Conservation (phyloP, 225 moss, liverwort and hornwort genomes). For the Polytrichum formosum region DNA sequence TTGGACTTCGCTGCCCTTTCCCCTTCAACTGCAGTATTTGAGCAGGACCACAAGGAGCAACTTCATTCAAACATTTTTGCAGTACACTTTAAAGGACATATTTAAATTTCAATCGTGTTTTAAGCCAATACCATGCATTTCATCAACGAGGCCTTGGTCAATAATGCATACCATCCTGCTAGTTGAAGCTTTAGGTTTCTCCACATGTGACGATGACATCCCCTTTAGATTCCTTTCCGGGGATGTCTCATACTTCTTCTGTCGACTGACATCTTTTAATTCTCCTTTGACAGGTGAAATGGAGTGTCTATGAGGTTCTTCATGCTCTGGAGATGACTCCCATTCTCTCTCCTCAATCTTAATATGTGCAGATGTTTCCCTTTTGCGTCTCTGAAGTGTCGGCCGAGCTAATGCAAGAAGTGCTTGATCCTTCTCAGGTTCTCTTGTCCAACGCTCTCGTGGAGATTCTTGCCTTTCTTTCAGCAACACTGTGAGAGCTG, state of each 20-base stretch:
- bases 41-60: too few relatives aligned
- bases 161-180: not conserved
- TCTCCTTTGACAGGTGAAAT: constrained; percentile 27
- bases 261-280: constrained; percentile 8
- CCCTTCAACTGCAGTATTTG: not conserved
- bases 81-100: too few relatives aligned
- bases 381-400: constrained; percentile 5
- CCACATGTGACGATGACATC: constrained; percentile 6
- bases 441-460: constrained; percentile 13
- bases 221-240: constrained; percentile 10
- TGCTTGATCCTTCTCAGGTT: constrained; percentile 28
- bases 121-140: too few relatives aligned
- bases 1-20: constrained; percentile 11
- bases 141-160: too few relatives aligned
- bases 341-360: constrained; percentile 20
- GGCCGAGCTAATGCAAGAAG: constrained; percentile 30
- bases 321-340: constrained; percentile 17
- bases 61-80: too few relatives aligned
- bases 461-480: constrained; percentile 25
- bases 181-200: constrained; percentile 14
- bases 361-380: constrained; percentile 9
- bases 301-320: constrained; percentile 19
- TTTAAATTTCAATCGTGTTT: too few relatives aligned
- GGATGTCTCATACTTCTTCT: constrained; percentile 24
- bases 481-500: not conserved